A percentile compares a stretch with the other conserved stretches of the same genome.
phyloP scores from a whole-genome alignment of 2,329 filamentous ascomycete genomes.

The Lasiodiplodia theobromae region DNA sequence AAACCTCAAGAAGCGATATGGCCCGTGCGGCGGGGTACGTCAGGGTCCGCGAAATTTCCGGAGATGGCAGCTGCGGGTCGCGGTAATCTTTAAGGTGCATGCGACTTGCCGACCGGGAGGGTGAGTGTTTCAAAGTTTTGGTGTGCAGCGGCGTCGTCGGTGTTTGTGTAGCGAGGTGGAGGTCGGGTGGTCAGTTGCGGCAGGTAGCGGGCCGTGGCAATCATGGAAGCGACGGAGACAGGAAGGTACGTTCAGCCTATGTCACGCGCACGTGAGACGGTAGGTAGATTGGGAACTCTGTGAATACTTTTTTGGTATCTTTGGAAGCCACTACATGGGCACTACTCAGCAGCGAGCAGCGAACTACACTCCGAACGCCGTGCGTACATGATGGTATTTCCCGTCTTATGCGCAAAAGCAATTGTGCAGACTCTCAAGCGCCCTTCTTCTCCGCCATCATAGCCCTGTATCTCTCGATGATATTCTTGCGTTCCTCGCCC shows the following conservation, averaged over 20 bases:
- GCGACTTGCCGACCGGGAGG: background rate
- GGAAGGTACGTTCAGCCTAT: background rate
- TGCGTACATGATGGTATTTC: background rate
- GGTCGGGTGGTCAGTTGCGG: background rate
- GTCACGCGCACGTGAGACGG: background rate
- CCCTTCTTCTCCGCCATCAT: constrained; percentile 26
- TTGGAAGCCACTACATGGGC: background rate
- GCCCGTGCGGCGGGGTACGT: constrained; percentile 24
- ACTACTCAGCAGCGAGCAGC: too few relatives aligned
- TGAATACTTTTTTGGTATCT: constrained; percentile 17
- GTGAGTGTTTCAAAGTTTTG: background rate
- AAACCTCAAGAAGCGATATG: constrained; percentile 4
- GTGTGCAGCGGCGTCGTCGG: background rate
- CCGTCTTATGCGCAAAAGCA: background rate
- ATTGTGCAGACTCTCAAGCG: background rate
- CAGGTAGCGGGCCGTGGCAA: background rate
- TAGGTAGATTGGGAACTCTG: background rate
- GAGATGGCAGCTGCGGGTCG: background rate
- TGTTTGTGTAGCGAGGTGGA: background rate
- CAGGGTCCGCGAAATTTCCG: constrained; percentile 10
- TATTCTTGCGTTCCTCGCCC: constrained; percentile 69
- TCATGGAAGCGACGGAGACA: background rate
- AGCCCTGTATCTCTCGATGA: constrained; percentile 74
- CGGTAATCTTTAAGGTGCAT: background rate
- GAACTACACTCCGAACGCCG: constrained; percentile 1